These are phyloP conservation scores for Crithidia acanthocephali DNA, from an alignment of 208 protist species.

Conservation along the genomic window DNA sequence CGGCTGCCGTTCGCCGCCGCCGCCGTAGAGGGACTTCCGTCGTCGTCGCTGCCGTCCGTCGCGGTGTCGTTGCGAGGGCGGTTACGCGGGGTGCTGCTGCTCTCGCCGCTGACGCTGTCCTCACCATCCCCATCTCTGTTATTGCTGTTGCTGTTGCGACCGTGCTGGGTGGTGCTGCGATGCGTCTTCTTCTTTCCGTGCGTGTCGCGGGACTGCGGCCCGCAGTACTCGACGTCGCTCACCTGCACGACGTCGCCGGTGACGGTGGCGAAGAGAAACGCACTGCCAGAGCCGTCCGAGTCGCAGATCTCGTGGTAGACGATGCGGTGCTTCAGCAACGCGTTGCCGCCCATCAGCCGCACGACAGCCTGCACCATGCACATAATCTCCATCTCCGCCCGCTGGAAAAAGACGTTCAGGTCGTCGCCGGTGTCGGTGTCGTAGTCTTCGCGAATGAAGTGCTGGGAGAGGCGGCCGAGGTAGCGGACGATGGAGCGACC, in stretches of 20 bases:
- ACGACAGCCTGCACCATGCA: slow-evolving; percentile 80
- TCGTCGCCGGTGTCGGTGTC: slow-evolving; percentile 44
- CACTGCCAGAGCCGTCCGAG: slow-evolving; percentile 74
- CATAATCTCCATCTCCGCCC: slow-evolving; percentile 79
- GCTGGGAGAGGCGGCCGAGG: slow-evolving; percentile 88
- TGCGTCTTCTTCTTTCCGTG: background rate
- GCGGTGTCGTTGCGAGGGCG: background rate
- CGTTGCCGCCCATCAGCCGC: slow-evolving; percentile 83
- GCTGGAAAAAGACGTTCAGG: slow-evolving; percentile 79
- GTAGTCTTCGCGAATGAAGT: slow-evolving; percentile 90
- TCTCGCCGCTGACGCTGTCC: background rate
- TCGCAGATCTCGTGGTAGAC: slow-evolving; percentile 88
- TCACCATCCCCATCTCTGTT: slow-evolving; percentile 10
- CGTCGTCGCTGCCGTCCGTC: slow-evolving; percentile 7
- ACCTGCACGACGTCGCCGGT: slow-evolving; percentile 90
- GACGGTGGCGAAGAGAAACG: slow-evolving; percentile 83
- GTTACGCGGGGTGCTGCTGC: slow-evolving; percentile 11
- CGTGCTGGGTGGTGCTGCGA: background rate
- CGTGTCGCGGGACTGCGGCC: background rate
- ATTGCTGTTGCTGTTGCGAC: background rate
- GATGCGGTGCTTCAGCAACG: slow-evolving; percentile 84
- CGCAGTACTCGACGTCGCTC: slow-evolving; percentile 29
- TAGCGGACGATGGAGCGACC: slow-evolving; percentile 83
- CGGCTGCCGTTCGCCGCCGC: background rate
- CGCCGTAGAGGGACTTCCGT: background rate